Evolutionary conservation across 768 basidiomycete genomes (phyloP), one percentile per base, ranked within the genome.

Genomic region (Boletus sp.): DNA sequence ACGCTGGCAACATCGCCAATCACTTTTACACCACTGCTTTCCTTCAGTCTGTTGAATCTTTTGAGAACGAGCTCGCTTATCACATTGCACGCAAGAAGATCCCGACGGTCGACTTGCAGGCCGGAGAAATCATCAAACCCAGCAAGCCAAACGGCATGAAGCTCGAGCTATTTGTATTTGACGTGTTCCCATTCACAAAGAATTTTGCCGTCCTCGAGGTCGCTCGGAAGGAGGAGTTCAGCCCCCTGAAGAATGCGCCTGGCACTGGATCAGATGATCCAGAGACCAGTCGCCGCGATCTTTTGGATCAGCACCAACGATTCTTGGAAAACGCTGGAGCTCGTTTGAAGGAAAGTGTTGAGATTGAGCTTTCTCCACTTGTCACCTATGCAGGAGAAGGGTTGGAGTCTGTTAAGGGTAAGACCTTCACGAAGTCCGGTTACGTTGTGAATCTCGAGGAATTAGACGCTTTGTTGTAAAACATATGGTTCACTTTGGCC

Each of bases 21-120:
- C 97, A 99, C 74, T 97, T 98, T 75, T 99, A 97, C 77, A 94
- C 94, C 40, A 89, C 89, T 33, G 72, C 78, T 28, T 98, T 90
- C 78, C 82, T 99, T 55, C 83, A 87, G 58, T 71, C 76, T 41
- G 88, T 94, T 50, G 86, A 90, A 64, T 73, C 80, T 3, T 94
- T 96, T 71, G 96, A 98, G 72, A 78, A 84, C 45, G 78, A 91
- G 55, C 90, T 99, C 75, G 88, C 94, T 14, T 98, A 91, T 84
- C 97, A 99, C 77, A 94, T 99, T 65, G 97, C 97, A 40, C 86
- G 89, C 64, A 99, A 99, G 77, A 99, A 98, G 82, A 98, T 99
- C 62, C 80, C 94, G 7, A 83, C 89, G 64, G 77, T 94, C 60
- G 86, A 92, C 68, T 65, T 92, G 56, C 67, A 80, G 54, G 80